A percentile compares a stretch with the other conserved stretches of the same genome.
Conservation (phyloP, 2,329 filamentous ascomycete species). For the Chaetoscypha palmicola region DNA sequence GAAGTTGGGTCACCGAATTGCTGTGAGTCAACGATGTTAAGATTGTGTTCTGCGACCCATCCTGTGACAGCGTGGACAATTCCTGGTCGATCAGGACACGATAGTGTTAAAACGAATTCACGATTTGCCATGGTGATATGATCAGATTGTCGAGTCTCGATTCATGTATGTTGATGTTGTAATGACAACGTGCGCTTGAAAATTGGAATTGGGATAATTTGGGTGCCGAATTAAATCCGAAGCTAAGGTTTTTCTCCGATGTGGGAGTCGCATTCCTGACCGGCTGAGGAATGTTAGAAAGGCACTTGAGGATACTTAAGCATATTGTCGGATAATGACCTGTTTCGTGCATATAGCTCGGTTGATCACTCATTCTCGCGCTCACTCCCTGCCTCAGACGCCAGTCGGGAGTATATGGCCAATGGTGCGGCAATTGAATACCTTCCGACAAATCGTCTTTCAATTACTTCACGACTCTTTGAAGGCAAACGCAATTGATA, state of each 20-base stretch:
- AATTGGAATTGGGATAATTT: background rate
- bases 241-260: background rate
- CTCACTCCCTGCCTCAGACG: too few relatives aligned
- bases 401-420: background rate
- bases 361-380: too few relatives aligned
- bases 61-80: conserved; percentile 81
- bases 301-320: too few relatives aligned
- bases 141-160: background rate
- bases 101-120: conserved; percentile 62
- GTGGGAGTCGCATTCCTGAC: too few relatives aligned
- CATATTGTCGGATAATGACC: too few relatives aligned
- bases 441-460: too few relatives aligned
- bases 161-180: background rate
- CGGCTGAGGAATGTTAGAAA: too few relatives aligned
- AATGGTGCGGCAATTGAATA: background rate
- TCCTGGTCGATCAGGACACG: conserved; percentile 76
- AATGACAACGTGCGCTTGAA: background rate
- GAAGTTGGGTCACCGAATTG: conserved; percentile 74
- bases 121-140: background rate
- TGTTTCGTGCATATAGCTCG: too few relatives aligned
- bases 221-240: background rate
- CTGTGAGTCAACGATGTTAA: conserved; percentile 79
- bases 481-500: too few relatives aligned
- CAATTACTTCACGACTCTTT: too few relatives aligned
- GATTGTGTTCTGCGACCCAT: conserved; percentile 62